These are phyloP conservation scores for Colletotrichum magnum DNA, from an alignment of 2,329 filamentous ascomycete genomes.

Conservation along the genomic window DNA sequence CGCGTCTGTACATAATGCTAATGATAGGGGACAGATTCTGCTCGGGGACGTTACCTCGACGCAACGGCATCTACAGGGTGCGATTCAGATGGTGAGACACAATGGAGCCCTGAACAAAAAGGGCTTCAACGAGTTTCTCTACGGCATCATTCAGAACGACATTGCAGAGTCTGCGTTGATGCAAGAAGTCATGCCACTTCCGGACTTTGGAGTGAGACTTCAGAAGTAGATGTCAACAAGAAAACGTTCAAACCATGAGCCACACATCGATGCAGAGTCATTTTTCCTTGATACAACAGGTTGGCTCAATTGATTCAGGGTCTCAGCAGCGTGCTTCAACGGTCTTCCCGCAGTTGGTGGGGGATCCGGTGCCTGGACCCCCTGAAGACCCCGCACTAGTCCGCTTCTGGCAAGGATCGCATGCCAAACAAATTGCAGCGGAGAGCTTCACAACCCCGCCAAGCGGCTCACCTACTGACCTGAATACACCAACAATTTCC, in stretches of 20 bases:
- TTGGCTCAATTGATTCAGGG: neutral
- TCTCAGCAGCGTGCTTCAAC: neutral
- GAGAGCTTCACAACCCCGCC: constrained; percentile 38
- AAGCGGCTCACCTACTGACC: constrained; percentile 6
- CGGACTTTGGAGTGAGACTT: too few species aligned
- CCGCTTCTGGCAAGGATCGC: constrained; percentile 20
- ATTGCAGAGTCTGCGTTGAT: neutral
- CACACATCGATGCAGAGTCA: too few species aligned
- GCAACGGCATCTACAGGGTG: too few species aligned
- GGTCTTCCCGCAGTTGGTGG: neutral
- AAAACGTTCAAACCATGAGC: too few species aligned
- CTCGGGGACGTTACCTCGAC: too few species aligned
- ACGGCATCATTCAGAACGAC: constrained; percentile 3
- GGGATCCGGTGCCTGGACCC: constrained; percentile 17
- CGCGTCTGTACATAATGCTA: too few species aligned
- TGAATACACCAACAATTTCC: constrained; percentile 28
- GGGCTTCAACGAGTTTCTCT: neutral
- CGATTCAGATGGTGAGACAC: neutral
- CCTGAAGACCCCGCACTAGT: constrained; percentile 36
- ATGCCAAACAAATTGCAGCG: constrained; percentile 26
- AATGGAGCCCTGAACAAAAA: constrained; percentile 1
- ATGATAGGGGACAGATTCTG: too few species aligned
- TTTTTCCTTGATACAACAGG: too few species aligned
- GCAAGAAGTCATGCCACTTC: neutral
- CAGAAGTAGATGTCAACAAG: too few species aligned